Evolutionary conservation across 179 eudicot species (phyloP).

Genomic region (Sideroxylon spinosum): DNA sequence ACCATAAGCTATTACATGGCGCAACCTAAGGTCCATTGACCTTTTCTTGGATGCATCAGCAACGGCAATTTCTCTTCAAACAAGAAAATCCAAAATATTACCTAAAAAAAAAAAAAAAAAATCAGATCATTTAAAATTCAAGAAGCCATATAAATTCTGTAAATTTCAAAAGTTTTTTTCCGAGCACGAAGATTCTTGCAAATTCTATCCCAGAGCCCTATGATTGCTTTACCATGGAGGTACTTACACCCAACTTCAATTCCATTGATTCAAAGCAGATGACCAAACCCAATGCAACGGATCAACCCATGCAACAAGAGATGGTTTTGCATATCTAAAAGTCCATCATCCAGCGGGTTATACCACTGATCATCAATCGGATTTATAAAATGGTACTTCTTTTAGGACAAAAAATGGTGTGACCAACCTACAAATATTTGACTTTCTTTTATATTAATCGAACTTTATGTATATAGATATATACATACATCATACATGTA

Average conservation of each 20-base stretch:
- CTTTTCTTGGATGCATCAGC: slow-evolving; percentile 69
- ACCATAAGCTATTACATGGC: slow-evolving; percentile 73
- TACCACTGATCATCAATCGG: slow-evolving; percentile 62
- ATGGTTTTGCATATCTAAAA: slow-evolving; percentile 48
- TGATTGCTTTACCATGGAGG: slow-evolving; percentile 49
- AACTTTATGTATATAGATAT: neutral
- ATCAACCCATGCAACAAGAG: slow-evolving; percentile 72
- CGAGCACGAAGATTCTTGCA: slow-evolving; percentile 64
- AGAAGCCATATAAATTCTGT: neutral
- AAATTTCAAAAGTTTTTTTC: slow-evolving; percentile 24
- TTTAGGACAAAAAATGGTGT: slow-evolving; percentile 65
- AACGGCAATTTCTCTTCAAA: slow-evolving; percentile 55
- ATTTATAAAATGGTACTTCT: slow-evolving; percentile 74
- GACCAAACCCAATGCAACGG: slow-evolving; percentile 90
- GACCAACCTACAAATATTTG: slow-evolving; percentile 70
- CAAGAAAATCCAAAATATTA: neutral
- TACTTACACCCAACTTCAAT: slow-evolving; percentile 57
- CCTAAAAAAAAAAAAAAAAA: neutral
- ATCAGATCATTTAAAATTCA: neutral
- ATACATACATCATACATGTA: too few relatives aligned
- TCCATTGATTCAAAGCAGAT: too few relatives aligned
- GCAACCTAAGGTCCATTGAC: slow-evolving; percentile 21
- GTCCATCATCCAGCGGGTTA: slow-evolving; percentile 44
- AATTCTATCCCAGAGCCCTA: slow-evolving; percentile 84
- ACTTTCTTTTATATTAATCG: neutral